A percentile compares a stretch with the other conserved stretches of the same genome.
Conservation (phyloP, 345 rosid genomes). For the Draba incana region DNA sequence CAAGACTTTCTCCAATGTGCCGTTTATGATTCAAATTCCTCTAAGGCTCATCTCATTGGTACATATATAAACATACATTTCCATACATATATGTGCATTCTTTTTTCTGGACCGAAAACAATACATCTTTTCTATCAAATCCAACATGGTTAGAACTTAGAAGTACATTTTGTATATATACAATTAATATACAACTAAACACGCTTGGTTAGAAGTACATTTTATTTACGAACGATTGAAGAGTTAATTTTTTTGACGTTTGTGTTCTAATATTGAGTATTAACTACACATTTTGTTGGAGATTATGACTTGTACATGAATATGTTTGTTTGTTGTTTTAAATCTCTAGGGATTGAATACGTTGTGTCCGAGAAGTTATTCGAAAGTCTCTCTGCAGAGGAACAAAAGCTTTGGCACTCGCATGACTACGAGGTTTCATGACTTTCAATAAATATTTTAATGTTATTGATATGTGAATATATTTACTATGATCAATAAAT, state of each 20-base stretch:
- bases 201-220: no score
- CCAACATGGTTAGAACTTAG: no score
- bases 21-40: slow-evolving; percentile 62
- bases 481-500: neutral
- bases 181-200: no score
- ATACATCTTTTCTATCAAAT: no score
- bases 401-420: slow-evolving; percentile 90
- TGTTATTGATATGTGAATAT: neutral
- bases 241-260: no score
- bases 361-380: slow-evolving; percentile 66
- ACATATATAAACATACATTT: neutral
- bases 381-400: slow-evolving; percentile 61
- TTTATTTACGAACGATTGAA: no score
- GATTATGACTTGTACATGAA: neutral
- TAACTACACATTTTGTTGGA: neutral
- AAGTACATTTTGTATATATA: no score
- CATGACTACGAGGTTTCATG: slow-evolving; percentile 74
- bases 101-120: no score
- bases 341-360: slow-evolving; percentile 64
- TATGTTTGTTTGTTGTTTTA: neutral
- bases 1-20: slow-evolving; percentile 88
- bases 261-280: neutral
- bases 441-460: neutral
- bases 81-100: no score
- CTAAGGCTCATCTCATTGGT: slow-evolving; percentile 68